These are phyloP conservation scores for Aspergillus sp. DNA, from an alignment of 2,329 filamentous ascomycete genomes.

Conservation along the genomic window DNA sequence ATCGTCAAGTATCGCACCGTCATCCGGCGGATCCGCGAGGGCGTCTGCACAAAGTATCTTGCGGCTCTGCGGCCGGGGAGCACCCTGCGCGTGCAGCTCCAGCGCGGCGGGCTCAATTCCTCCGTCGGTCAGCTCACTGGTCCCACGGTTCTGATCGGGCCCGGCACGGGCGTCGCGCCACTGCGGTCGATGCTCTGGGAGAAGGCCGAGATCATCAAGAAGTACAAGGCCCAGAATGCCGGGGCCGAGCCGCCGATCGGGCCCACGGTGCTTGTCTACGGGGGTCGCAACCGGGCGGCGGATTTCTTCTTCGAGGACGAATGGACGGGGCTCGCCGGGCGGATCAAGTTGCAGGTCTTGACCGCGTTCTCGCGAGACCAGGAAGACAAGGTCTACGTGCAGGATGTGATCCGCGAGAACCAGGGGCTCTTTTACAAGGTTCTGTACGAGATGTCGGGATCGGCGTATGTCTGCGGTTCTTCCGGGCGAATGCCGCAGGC, in stretches of 20 bases:
- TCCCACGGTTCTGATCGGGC: conserved; percentile 75
- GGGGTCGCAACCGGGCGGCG: conserved; percentile 69
- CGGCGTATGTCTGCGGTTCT: conserved; percentile 53
- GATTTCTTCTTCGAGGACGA: conserved; percentile 84
- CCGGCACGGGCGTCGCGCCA: conserved; percentile 84
- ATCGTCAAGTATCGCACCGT: conserved; percentile 91
- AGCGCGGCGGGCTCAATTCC: conserved; percentile 53
- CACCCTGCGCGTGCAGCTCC: conserved; percentile 58
- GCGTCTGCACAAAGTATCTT: conserved; percentile 87
- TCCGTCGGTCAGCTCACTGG: conserved; percentile 46
- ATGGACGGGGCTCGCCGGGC: conserved; percentile 56
- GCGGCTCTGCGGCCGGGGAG: conserved; percentile 61
- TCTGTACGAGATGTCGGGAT: conserved; percentile 52
- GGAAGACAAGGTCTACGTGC: conserved; percentile 64
- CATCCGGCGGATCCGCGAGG: conserved; percentile 77
- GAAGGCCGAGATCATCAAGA: conserved; percentile 48
- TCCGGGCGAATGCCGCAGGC: conserved; percentile 71
- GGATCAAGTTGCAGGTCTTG: conserved; percentile 53
- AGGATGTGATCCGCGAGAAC: conserved; percentile 59
- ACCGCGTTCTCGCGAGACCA: conserved; percentile 73
- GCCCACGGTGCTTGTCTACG: conserved; percentile 71
- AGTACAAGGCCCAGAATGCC: conserved; percentile 28
- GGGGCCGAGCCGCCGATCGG: conserved; percentile 32
- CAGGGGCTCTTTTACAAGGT: conserved; percentile 50
- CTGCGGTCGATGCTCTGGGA: conserved; percentile 79